These are phyloP conservation scores for Zygosaccharomyces gambellarensis DNA, from an alignment of 805 yeast species.

Conservation along the genomic window DNA sequence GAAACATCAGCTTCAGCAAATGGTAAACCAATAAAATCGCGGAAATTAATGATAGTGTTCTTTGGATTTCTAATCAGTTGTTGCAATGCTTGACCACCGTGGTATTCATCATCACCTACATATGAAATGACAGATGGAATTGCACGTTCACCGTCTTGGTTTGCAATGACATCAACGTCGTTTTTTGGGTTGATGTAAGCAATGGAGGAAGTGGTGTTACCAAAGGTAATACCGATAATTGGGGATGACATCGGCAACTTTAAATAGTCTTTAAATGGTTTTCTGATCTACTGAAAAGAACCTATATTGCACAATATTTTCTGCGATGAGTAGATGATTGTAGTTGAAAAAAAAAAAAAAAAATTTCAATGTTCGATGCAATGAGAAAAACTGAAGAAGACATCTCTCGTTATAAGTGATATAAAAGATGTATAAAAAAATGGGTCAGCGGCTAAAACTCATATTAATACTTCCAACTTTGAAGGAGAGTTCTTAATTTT, in stretches of 20 bases:
- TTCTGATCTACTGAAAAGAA: neutral
- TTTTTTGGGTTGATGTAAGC: conserved; percentile 87
- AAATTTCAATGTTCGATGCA: conserved; percentile 9
- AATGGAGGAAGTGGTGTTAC: conserved; percentile 92
- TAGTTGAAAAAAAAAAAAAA: neutral
- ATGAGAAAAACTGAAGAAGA: neutral
- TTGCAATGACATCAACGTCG: conserved; percentile 89
- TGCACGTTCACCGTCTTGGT: conserved; percentile 97
- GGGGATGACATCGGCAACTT: conserved; percentile 35
- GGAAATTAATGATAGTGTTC: conserved; percentile 83
- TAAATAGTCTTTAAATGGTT: neutral
- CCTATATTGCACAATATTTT: neutral
- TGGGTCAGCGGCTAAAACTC: neutral
- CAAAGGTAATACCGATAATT: conserved; percentile 92
- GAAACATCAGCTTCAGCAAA: conserved; percentile 67
- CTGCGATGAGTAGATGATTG: conserved; percentile 7
- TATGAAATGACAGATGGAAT: conserved; percentile 91
- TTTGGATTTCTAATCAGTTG: conserved; percentile 87
- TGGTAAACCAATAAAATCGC: conserved; percentile 82
- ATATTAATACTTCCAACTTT: neutral
- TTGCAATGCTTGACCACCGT: conserved; percentile 92
- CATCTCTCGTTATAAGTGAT: neutral
- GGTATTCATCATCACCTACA: conserved; percentile 92
- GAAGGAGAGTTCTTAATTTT: neutral
- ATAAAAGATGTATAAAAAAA: neutral